phyloP scores from a whole-genome alignment of 805 yeast genomes.

The Wickerhamiella slavikovae region DNA sequence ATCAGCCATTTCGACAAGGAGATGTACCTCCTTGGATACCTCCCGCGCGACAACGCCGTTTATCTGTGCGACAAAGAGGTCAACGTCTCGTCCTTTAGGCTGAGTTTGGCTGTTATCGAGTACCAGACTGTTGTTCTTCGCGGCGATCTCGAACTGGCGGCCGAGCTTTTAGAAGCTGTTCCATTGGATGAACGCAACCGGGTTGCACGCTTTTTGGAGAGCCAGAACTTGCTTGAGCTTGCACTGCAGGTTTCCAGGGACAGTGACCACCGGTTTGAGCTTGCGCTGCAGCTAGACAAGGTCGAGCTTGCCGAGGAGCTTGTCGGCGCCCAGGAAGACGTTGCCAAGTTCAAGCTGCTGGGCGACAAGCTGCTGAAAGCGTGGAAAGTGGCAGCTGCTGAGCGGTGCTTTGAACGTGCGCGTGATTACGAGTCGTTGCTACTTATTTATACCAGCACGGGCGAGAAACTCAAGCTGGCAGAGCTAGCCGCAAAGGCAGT shows the following conservation, averaged over 20 bases:
- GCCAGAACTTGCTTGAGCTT: slow-evolving; percentile 69
- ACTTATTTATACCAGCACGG: slow-evolving; percentile 63
- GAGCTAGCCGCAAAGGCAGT: slow-evolving; percentile 48
- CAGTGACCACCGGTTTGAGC: slow-evolving; percentile 75
- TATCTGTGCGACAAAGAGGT: slow-evolving; percentile 84
- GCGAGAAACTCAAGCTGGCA: slow-evolving; percentile 38
- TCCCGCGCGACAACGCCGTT: slow-evolving; percentile 75
- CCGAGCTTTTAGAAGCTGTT: slow-evolving; percentile 31
- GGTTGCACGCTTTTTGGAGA: slow-evolving; percentile 81
- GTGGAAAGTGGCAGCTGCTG: slow-evolving; percentile 70
- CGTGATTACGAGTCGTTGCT: slow-evolving; percentile 66
- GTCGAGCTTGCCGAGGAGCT: slow-evolving; percentile 51
- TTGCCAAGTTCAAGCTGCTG: slow-evolving; percentile 64
- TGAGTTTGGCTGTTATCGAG: slow-evolving; percentile 74
- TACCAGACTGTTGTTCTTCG: slow-evolving; percentile 90
- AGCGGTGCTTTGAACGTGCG: slow-evolving; percentile 57
- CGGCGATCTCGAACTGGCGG: slow-evolving; percentile 75
- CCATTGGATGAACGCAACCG: slow-evolving; percentile 48
- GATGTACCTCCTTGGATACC: slow-evolving; percentile 71
- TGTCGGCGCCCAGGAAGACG: slow-evolving; percentile 19
- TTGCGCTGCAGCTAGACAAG: slow-evolving; percentile 60
- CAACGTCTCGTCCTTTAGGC: slow-evolving; percentile 57
- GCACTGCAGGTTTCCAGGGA: slow-evolving; percentile 74
- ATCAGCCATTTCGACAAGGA: slow-evolving; percentile 82
- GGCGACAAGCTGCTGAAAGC: slow-evolving; percentile 69